A percentile compares a stretch with the other conserved stretches of the same genome.
These are phyloP conservation scores for Postia placenta DNA, from an alignment of 768 basidiomycete genomes.

Conservation along the genomic window DNA sequence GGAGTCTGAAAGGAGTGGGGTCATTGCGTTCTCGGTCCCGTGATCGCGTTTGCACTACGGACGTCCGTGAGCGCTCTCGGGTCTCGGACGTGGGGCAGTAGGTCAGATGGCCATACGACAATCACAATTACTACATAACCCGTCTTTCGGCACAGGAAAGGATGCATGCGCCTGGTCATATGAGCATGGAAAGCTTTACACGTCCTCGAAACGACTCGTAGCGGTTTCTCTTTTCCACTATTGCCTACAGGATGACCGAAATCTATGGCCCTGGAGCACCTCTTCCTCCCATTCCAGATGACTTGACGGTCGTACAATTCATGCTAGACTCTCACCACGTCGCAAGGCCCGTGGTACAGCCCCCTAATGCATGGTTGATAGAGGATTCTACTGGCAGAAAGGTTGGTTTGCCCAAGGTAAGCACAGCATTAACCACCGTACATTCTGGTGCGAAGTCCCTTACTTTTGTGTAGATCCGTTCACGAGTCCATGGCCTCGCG, in stretches of 20 bases:
- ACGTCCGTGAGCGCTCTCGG: neutral
- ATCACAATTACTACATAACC: too few relatives aligned
- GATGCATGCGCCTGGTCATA: too few relatives aligned
- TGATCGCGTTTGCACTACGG: neutral
- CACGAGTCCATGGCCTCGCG: conserved; percentile 39
- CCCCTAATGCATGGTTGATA: conserved; percentile 38
- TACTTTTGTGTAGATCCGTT: conserved; percentile 32
- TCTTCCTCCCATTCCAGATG: conserved; percentile 38
- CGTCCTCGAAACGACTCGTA: neutral
- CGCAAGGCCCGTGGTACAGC: conserved; percentile 29
- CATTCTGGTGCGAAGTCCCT: neutral
- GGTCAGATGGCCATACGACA: neutral
- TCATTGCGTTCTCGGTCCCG: neutral
- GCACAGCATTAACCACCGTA: too few relatives aligned
- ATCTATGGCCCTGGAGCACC: conserved; percentile 17
- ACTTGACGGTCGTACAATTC: conserved; percentile 50
- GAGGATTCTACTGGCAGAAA: conserved; percentile 42
- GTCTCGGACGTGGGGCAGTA: neutral
- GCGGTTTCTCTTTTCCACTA: neutral
- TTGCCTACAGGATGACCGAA: conserved; percentile 14
- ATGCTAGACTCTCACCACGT: conserved; percentile 41
- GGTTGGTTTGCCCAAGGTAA: conserved; percentile 38
- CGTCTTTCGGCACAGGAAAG: too few relatives aligned
- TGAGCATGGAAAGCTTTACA: neutral
- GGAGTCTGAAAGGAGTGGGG: neutral